A percentile compares a stretch with the other conserved stretches of the same genome.
Evolutionary conservation across 2,329 filamentous ascomycete genomes (phyloP).

Genomic region (Talaromyces islandicus): DNA sequence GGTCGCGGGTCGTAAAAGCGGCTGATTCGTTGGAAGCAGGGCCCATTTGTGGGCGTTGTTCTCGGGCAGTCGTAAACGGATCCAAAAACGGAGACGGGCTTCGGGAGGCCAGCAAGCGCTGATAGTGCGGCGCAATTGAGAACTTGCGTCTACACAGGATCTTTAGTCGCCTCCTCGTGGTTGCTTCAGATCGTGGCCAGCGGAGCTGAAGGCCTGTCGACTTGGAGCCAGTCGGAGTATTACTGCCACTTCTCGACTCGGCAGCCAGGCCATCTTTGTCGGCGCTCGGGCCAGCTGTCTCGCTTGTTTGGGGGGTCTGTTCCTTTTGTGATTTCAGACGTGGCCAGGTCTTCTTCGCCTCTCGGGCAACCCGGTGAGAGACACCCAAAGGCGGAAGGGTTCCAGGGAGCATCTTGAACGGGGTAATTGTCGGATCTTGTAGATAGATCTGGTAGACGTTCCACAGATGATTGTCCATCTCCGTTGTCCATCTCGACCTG

Average conservation of each 20-base stretch:
- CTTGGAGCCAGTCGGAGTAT: slow-evolving; percentile 38
- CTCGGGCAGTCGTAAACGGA: slow-evolving; percentile 25
- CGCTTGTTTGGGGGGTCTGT: background rate
- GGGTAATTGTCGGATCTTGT: slow-evolving; percentile 60
- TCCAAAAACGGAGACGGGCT: slow-evolving; percentile 55
- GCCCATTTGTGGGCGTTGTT: background rate
- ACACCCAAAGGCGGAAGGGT: slow-evolving; percentile 59
- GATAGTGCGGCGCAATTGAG: slow-evolving; percentile 58
- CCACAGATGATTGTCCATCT: slow-evolving; percentile 63
- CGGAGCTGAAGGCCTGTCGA: slow-evolving; percentile 26
- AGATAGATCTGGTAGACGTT: slow-evolving; percentile 60
- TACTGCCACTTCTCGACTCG: slow-evolving; percentile 43
- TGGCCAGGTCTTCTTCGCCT: slow-evolving; percentile 57
- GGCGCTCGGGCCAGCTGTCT: background rate
- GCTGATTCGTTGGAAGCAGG: slow-evolving; percentile 15
- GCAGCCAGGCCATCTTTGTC: slow-evolving; percentile 31
- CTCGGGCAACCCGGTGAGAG: slow-evolving; percentile 56
- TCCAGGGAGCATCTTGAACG: slow-evolving; percentile 61
- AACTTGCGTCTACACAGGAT: slow-evolving; percentile 57
- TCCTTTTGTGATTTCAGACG: slow-evolving; percentile 33
- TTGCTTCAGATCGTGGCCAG: slow-evolving; percentile 55
- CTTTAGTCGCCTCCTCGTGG: slow-evolving; percentile 53
- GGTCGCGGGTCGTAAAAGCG: slow-evolving; percentile 38
- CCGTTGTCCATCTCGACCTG: slow-evolving; percentile 48
- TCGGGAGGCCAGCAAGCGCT: slow-evolving; percentile 54